Evolutionary conservation across 2,329 filamentous ascomycete genomes (phyloP), one percentile per base, ranked within the genome.

Genomic region (Aaosphaeria pasadenensis): DNA sequence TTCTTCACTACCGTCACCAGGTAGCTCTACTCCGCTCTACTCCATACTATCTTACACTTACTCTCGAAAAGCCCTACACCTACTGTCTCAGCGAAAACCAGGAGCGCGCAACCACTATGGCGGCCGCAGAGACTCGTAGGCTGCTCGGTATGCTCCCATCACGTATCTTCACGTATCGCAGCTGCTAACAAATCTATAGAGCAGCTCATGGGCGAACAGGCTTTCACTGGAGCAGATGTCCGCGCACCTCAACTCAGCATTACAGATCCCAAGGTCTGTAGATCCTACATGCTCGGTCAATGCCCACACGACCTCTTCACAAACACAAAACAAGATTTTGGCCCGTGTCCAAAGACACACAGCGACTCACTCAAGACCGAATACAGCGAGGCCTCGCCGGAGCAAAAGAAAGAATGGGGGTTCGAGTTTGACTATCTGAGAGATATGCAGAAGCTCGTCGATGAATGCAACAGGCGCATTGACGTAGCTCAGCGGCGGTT

Each of bases 271-370:
- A 96, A 95, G 74, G 89, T 96, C 61, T 99, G 94, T 77, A 89
- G 90, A 47, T 96, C 91, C 13, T 97, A 92, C 71, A 82, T 99
- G 43, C 91, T 84, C 53, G 94, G 94, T 61, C 95, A 89, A 50
- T 99, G 94, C 71, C 94, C 94, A 1, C 92, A 97, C 78, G 94
- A 99, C 69, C 89, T 99, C 66, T 99, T 99, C 81, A 99, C 92
- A 57, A 99, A 99, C 75, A 99, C 94, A 41, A 97, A 96, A 77
- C 91, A 97, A 79, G 94, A 99, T 70, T 82, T 97, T 32, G 94
- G 94, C 2, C 82, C 85, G 0, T 99, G 94, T 66, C 83, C 89
- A 43, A 94, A 92, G 69, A 82, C 92, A 29, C 94, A 99, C 74
- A 88, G 84, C 43, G 91, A 96, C 69, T 84, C 85, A 9, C 80